A percentile compares a stretch with the other conserved stretches of the same genome.
These are phyloP conservation scores for Metschnikowia peoriensis DNA, from an alignment of 805 yeast genomes.

Conservation along the genomic window DNA sequence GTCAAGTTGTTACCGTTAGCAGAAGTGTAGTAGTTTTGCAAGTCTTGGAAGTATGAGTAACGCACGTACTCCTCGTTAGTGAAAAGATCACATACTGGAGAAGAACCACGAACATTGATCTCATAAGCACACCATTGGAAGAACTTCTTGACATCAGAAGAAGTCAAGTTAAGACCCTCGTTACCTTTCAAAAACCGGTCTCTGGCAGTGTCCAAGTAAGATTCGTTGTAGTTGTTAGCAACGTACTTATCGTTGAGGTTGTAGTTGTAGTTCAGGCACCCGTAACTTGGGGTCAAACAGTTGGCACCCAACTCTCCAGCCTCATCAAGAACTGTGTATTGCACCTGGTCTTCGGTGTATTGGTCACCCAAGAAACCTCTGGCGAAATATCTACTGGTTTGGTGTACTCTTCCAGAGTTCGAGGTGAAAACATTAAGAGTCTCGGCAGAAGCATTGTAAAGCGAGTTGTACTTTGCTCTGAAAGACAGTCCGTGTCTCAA, in stretches of 20 bases:
- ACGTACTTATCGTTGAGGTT: slow-evolving; percentile 24
- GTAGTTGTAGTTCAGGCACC: slow-evolving; percentile 38
- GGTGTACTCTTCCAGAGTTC: slow-evolving; percentile 52
- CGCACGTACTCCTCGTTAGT: not conserved
- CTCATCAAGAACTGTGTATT: slow-evolving; percentile 47
- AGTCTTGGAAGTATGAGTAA: not conserved
- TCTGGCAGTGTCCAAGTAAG: not conserved
- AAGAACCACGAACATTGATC: not conserved
- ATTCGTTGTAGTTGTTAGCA: not conserved
- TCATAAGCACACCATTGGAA: not conserved
- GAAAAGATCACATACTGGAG: not conserved
- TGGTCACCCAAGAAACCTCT: slow-evolving; percentile 54
- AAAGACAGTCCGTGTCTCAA: slow-evolving; percentile 47
- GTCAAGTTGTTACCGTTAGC: not conserved
- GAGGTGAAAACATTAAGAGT: slow-evolving; percentile 52
- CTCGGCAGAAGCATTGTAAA: slow-evolving; percentile 33
- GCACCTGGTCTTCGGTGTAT: slow-evolving; percentile 28
- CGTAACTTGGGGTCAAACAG: slow-evolving; percentile 53
- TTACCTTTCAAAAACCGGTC: not conserved
- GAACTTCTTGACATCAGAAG: not conserved
- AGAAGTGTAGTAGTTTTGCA: not conserved
- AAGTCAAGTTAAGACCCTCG: not conserved
- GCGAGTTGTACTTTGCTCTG: slow-evolving; percentile 47
- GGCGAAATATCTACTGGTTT: slow-evolving; percentile 54
- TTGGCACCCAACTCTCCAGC: slow-evolving; percentile 50